Conservation (phyloP, 2,329 filamentous ascomycete species). For the Claviceps africana region DNA sequence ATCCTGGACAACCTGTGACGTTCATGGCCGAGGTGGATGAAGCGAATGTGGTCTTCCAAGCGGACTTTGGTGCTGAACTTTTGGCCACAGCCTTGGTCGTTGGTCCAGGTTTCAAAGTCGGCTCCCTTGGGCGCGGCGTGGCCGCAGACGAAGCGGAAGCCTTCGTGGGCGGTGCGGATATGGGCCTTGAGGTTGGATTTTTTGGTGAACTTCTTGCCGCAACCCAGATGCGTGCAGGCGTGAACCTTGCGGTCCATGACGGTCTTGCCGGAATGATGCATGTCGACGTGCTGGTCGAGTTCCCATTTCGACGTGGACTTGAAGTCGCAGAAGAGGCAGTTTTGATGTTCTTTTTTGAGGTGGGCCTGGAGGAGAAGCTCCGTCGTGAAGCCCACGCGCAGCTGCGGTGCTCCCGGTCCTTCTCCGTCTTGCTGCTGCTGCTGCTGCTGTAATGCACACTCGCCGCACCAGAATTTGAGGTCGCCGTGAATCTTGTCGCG, state of each 20-base stretch:
- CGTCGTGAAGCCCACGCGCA: slow-evolving; percentile 52
- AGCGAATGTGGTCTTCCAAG: slow-evolving; percentile 73
- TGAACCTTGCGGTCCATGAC: slow-evolving; percentile 52
- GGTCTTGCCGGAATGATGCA: slow-evolving; percentile 51
- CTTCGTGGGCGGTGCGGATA: slow-evolving; percentile 62
- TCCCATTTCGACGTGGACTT: slow-evolving; percentile 52
- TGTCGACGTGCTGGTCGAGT: slow-evolving; percentile 64
- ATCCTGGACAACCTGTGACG: slow-evolving; percentile 24
- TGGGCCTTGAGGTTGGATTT: slow-evolving; percentile 74
- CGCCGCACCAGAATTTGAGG: slow-evolving; percentile 60
- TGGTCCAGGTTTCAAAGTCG: slow-evolving; percentile 50
- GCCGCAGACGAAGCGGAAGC: slow-evolving; percentile 67
- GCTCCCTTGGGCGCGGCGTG: slow-evolving; percentile 43
- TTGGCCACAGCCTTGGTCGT: slow-evolving; percentile 55
- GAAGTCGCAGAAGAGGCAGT: slow-evolving; percentile 62
- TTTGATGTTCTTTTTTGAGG: slow-evolving; percentile 56
- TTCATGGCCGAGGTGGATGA: slow-evolving; percentile 53
- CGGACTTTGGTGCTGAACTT: slow-evolving; percentile 64
- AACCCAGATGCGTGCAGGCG: slow-evolving; percentile 52
- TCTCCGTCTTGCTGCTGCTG: slow-evolving; percentile 22
- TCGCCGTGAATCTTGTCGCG: slow-evolving; percentile 55
- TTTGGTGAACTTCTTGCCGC: slow-evolving; percentile 65
- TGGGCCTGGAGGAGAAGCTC: slow-evolving; percentile 59
- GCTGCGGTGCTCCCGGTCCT: slow-evolving; percentile 24
- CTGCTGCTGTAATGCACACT: slow-evolving; percentile 39